Evolutionary conservation across 1,284 basidiomycete species (phyloP), one percentile per base, ranked within the genome.

Genomic region (Moesziomyces sp.): DNA sequence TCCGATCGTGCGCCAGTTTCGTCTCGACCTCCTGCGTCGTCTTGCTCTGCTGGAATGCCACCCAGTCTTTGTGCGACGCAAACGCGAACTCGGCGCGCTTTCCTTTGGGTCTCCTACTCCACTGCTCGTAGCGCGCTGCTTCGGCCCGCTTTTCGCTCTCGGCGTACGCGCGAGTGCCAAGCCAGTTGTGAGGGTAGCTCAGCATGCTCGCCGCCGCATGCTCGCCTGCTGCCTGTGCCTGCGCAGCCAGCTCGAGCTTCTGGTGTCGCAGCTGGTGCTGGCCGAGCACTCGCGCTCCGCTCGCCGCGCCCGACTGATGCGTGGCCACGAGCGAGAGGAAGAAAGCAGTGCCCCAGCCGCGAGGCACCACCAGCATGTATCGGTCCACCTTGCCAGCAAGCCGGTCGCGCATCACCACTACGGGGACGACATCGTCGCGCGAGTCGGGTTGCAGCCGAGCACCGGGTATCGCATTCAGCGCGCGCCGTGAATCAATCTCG

Each of bases 291-390:
- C 68, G 50, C 8, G 72, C 73, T 30, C 76, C 76, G 24, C 51
- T 66, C 16, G 67, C 56, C 3, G 64, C 68, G 21, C 73, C 71
- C 0, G 64, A 75, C n/a, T 76, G 71, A 50, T 74, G 61, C 16
- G 74, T 74, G 30, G 77, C 65, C 38, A 79, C 67, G 1, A 84
- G 74, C 14, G 78, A 78, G 14, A 75, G 68, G 64, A 76, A 83
- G 52, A 83, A 83, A 3, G 79, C 73, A 2, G 48, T 56, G 21
- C 77, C 79, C 82, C 82, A 84, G 13, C 80, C 81, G 26, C 81
- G 76, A 8, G 82, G 82, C 1, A 83, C 74, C 10, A 84, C 43
- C 1, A 84, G 62, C 1, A 74, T 80, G 55, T 52, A 83, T 3
- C 70, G 66, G 14, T 62, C 60, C 28, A 75, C 46, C n/a, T 55